Percentiles rank a stretch among this genome's conserved stretches.
These are phyloP conservation scores for Filobasidium floriforme DNA, from an alignment of 768 basidiomycete species.

Conservation along the genomic window DNA sequence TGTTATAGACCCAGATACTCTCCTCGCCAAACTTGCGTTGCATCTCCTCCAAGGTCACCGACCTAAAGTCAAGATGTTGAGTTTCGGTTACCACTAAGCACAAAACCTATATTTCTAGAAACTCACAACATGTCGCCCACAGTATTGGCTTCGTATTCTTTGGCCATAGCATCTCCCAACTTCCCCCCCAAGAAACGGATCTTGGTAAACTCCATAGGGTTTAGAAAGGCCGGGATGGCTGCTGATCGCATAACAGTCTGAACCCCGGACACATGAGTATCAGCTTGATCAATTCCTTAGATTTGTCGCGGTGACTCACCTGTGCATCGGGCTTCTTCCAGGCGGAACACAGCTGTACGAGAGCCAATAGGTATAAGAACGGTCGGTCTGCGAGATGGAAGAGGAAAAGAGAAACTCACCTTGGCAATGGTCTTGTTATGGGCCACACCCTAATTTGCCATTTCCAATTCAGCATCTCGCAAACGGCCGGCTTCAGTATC, in stretches of 20 bases:
- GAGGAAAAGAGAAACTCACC: constrained; percentile 46
- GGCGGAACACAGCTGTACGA: constrained; percentile 67
- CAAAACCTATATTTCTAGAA: neutral
- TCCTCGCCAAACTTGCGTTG: constrained; percentile 48
- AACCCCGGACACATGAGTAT: neutral
- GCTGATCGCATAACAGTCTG: constrained; percentile 76
- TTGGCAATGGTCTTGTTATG: constrained; percentile 94
- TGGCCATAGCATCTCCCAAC: constrained; percentile 75
- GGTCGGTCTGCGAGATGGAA: neutral
- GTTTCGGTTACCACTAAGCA: neutral
- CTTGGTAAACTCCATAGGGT: constrained; percentile 84
- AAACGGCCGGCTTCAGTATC: neutral
- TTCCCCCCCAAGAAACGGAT: constrained; percentile 94
- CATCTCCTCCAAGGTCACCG: constrained; percentile 45
- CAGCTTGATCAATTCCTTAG: constrained; percentile 10
- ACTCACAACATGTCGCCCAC: constrained; percentile 82
- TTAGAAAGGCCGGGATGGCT: constrained; percentile 76
- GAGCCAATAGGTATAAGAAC: neutral
- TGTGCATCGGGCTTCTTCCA: constrained; percentile 86
- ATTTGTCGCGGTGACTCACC: constrained; percentile 46
- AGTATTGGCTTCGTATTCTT: constrained; percentile 78
- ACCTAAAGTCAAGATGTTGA: constrained; percentile 25
- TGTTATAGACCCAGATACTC: constrained; percentile 80
- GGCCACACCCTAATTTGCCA: constrained; percentile 61
- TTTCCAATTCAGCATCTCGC: neutral